Conservation (phyloP, 306 rosid species). For the Dryas drummondii region DNA sequence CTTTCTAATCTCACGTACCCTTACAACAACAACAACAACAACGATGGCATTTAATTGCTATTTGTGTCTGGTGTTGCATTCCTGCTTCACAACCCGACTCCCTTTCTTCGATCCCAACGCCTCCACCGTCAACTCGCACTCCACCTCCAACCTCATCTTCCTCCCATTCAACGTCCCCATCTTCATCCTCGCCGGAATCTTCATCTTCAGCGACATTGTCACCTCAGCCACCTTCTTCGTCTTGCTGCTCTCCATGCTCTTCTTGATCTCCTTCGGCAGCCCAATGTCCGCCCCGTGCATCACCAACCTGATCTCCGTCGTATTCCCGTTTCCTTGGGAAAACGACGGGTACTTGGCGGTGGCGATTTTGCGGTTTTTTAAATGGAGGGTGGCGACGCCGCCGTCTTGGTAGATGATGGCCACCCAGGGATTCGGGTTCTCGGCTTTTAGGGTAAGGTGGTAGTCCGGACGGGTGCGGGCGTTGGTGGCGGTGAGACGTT, state of each 20-base stretch:
- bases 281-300: slow-evolving; percentile 21
- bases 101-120: slow-evolving; percentile 32
- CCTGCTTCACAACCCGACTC: slow-evolving; percentile 39
- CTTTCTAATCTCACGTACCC: neutral
- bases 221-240: neutral
- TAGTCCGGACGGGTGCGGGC: slow-evolving; percentile 6
- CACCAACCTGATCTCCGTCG: slow-evolving; percentile 1
- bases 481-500: slow-evolving; percentile 17
- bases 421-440: slow-evolving; percentile 32
- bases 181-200: slow-evolving; percentile 23
- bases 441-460: slow-evolving; percentile 22
- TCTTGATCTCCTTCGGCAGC: slow-evolving; percentile 36
- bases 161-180: slow-evolving; percentile 30
- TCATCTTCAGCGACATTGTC: slow-evolving; percentile 32
- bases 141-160: slow-evolving; percentile 22
- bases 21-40: neutral
- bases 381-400: slow-evolving; percentile 39
- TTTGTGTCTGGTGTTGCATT: slow-evolving; percentile 34
- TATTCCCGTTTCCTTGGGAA: slow-evolving; percentile 11
- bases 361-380: slow-evolving; percentile 30
- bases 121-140: slow-evolving; percentile 42
- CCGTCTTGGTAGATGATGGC: slow-evolving; percentile 40
- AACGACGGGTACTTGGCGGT: slow-evolving; percentile 34
- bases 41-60: neutral
- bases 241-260: slow-evolving; percentile 21